Evolutionary conservation across 2,329 filamentous ascomycete species (phyloP).

Genomic region (Davidsoniella australis): DNA sequence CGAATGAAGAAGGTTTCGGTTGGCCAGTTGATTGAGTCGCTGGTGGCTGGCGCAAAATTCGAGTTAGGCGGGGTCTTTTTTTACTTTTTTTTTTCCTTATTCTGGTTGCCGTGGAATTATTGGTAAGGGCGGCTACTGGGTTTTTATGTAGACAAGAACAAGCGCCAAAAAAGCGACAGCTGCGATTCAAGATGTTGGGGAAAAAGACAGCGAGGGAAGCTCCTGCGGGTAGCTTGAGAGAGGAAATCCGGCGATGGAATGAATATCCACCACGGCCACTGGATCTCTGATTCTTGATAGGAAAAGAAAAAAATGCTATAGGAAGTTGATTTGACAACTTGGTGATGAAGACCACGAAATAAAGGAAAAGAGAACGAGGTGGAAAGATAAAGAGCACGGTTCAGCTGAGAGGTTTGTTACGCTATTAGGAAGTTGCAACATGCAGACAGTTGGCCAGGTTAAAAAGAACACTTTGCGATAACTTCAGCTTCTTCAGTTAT

Average conservation of each 20-base stretch:
- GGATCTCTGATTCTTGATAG: neutral
- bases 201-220: neutral
- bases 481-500: neutral
- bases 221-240: neutral
- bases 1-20: neutral
- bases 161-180: neutral
- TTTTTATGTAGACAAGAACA: constrained; percentile 5
- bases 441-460: neutral
- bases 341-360: neutral
- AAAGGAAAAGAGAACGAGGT: neutral
- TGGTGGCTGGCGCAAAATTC: neutral
- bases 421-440: neutral
- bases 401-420: neutral
- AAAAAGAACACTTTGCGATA: constrained; percentile 3
- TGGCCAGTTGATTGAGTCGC: constrained; percentile 1
- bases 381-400: neutral
- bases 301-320: neutral
- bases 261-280: neutral
- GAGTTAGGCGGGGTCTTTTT: neutral
- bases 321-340: neutral
- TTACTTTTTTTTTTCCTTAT: neutral
- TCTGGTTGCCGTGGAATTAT: neutral
- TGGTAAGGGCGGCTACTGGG: neutral
- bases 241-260: neutral
- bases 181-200: constrained; percentile 3